Percentiles rank a stretch among this genome's conserved stretches.
Evolutionary conservation across 2,329 filamentous ascomycete genomes (phyloP).

Genomic region (Colletotrichum karsti): DNA sequence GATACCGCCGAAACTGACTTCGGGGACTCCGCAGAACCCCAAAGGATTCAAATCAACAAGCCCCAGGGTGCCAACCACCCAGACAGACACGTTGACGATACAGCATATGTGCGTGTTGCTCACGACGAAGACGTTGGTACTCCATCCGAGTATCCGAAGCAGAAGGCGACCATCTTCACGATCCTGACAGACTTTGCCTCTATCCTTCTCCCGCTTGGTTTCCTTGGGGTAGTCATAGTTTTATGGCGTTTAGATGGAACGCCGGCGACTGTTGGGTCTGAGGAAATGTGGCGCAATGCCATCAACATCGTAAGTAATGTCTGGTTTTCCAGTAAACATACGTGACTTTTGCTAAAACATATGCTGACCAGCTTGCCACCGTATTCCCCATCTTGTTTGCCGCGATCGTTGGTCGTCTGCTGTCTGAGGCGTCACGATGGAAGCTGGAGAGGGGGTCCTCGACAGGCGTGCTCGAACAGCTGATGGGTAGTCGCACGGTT

Average conservation of each 20-base stretch:
- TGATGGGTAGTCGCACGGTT: conserved; percentile 40
- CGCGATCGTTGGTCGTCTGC: conserved; percentile 34
- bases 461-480: conserved; percentile 36
- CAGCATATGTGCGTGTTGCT: background rate
- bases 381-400: conserved; percentile 41
- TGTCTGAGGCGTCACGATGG: conserved; percentile 35
- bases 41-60: too few relatives aligned
- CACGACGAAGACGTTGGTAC: background rate
- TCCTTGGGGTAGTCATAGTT: background rate
- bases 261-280: background rate
- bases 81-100: too few relatives aligned
- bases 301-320: background rate
- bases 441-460: conserved; percentile 37
- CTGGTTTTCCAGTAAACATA: background rate
- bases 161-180: background rate
- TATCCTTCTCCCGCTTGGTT: background rate
- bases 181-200: background rate
- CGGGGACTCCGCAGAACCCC: too few relatives aligned
- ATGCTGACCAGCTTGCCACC: conserved; percentile 20
- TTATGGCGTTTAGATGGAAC: background rate
- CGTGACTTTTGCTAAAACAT: background rate
- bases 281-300: background rate
- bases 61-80: too few relatives aligned
- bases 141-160: too few relatives aligned
- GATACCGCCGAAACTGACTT: too few relatives aligned